Conservation (phyloP, 331 rosid genomes). For the Spiraea crenata region DNA sequence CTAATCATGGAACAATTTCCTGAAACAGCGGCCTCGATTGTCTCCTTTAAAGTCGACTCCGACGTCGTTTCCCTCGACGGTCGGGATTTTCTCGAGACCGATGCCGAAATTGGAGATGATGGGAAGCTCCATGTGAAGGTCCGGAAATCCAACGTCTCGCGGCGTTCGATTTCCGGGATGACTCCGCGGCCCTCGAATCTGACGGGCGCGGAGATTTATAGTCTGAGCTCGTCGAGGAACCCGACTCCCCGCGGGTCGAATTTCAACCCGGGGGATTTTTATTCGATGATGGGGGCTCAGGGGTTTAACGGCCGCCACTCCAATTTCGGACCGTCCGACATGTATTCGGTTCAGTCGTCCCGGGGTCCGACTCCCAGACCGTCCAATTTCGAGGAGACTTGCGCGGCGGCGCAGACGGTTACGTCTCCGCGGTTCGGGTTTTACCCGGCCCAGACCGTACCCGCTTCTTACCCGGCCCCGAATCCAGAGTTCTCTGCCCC, state of each 20-base stretch:
- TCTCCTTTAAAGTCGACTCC: slow-evolving; percentile 90
- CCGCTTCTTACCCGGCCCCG: slow-evolving; percentile 82
- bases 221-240: slow-evolving; percentile 81
- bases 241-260: slow-evolving; percentile 92
- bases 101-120: slow-evolving; percentile 86
- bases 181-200: slow-evolving; percentile 95
- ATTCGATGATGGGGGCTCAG: slow-evolving; percentile 76
- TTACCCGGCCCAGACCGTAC: slow-evolving; percentile 65
- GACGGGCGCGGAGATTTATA: slow-evolving; percentile 91
- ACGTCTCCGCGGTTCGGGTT: slow-evolving; percentile 84
- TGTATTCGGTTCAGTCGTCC: slow-evolving; percentile 83
- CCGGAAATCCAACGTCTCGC: slow-evolving; percentile 77
- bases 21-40: slow-evolving; percentile 94
- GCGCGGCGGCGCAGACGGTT: slow-evolving; percentile 26
- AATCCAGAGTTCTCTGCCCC: slow-evolving; percentile 79
- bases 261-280: slow-evolving; percentile 82
- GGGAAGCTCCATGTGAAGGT: slow-evolving; percentile 94
- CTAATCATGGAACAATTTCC: slow-evolving; percentile 96
- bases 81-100: slow-evolving; percentile 84
- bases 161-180: slow-evolving; percentile 52
- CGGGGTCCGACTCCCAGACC: slow-evolving; percentile 86
- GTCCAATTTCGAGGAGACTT: slow-evolving; percentile 79
- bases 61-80: slow-evolving; percentile 93
- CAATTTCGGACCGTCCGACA: slow-evolving; percentile 64
- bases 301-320: slow-evolving; percentile 63